These are phyloP conservation scores for Fraxinus dipetala DNA, from an alignment of 305 asterid species.

Conservation along the genomic window DNA sequence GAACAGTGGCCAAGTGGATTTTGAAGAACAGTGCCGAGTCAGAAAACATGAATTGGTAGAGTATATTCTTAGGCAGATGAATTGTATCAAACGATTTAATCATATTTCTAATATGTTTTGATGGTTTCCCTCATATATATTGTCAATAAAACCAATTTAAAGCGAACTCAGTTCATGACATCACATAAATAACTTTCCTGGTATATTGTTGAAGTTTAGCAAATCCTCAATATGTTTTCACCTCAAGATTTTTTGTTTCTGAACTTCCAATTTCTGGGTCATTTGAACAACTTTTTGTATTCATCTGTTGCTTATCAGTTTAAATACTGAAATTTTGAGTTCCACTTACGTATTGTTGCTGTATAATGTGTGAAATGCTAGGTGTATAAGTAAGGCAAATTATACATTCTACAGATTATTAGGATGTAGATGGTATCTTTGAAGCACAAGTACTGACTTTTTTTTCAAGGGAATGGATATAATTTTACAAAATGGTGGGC, in stretches of 20 bases:
- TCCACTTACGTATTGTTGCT: not conserved
- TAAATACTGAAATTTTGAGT: not conserved
- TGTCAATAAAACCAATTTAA: not conserved
- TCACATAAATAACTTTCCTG: not conserved
- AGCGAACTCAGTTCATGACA: not conserved
- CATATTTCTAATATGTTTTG: not conserved
- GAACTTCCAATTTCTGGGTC: not conserved
- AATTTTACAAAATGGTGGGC: not conserved
- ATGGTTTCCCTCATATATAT: constrained; percentile 8
- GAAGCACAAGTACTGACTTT: constrained; percentile 12
- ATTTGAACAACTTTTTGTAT: not conserved
- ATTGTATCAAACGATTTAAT: not conserved
- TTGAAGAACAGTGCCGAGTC: constrained; percentile 91
- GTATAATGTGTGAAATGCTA: not conserved
- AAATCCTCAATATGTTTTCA: not conserved
- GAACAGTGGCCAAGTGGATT: constrained; percentile 78
- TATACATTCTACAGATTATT: not conserved
- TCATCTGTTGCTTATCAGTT: not conserved
- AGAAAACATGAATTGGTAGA: constrained; percentile 93
- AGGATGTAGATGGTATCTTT: not conserved
- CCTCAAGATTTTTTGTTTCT: not conserved
- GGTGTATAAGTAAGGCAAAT: not conserved
- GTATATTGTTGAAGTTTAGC: not conserved
- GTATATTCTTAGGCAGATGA: constrained; percentile 10
- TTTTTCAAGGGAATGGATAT: constrained; percentile 10